Base-by-base conservation (phyloP, 2,329 filamentous ascomycete genomes). In the Calonectria montana region DNA sequence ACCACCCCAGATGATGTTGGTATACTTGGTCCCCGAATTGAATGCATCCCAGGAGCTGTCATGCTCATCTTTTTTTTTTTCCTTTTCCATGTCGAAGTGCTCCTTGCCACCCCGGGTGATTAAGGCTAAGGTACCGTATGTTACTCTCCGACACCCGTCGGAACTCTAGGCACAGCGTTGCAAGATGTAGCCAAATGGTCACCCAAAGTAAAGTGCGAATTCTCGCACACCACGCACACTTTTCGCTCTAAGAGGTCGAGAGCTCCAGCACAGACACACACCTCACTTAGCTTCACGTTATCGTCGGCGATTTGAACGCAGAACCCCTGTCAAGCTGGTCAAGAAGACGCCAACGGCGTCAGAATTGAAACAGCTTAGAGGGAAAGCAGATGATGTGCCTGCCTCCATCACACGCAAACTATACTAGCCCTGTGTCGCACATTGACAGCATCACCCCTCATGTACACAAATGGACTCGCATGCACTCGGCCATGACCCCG, bases 331-430 rank as follows among this genome's bases (percentile, higher is more conserved):
- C 50, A 66, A 65, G 27, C 66, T 53, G 55, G 53, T 53, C 37
- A 16, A 62, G 35, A 55, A 57, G 50, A 48, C 53, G 41, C 63
- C 31, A 61, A 68, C 69, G 67, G 74, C 70, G 45, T 67, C 68
- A 71, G 66, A 73, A 47, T 73, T 73, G 71, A 78, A 79, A 77
- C 70, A 67, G 37, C 48, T 47, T 55, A 50, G 31, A 59, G 45
- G 59, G 68, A 73, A 74, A 73, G 68, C 31, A 35, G 41, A 63
- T 57, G 63, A 67, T 47, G 25, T 50, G 65, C 43, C n/a, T 18
- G 37, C 35, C 45, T 27, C 63, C n/a, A 15, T 57, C n/a, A 21
- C 25, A 21, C 37, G 31, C 31, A 35, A 35, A 12, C 37, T 55
- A 57, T 31, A 37, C 65, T 23, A 62, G 12, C 21, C 43, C 27